Base-by-base conservation (phyloP, 805 yeast species). In the Danielia reshetovae region DNA sequence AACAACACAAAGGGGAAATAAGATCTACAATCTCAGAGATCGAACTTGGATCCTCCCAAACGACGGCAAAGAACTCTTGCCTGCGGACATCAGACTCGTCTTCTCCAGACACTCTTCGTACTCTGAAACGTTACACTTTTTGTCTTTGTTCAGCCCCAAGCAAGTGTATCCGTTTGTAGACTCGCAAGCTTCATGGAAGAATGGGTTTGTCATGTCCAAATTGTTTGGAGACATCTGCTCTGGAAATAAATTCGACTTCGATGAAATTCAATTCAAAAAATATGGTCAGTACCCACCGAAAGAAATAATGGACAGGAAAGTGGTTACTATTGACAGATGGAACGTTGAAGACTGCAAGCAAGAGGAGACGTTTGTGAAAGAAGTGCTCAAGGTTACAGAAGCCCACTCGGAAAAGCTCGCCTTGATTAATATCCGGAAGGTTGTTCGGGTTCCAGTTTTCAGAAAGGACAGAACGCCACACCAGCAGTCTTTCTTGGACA, bases 61-160 rank as follows among this genome's bases (percentile, higher is more conserved):
- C 7, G 52, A 49, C 3, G 52, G 60, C 1, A 36, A 42, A 2
- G 54, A 52, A 14, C 42, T 65, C 3, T 49, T 71, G 6, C 68
- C 70, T 1, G 47, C 45, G n/a, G 62, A 58, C 8, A 38, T 72
- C 2, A 53, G 53, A 29, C 55, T 67, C 11, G 46, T 68, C 6
- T 73, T 64, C 43, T 69, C 75, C 4, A 48, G 77, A 27, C 77
- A 73, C 39, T 69, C 76, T 1, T 68, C 76, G 2, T 73, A 59
- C 37, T 31, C 57, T 6, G 78, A 73, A 42, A 51, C 60, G 11
- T 39, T 52, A 12, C 35, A 55, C 7, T 60, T 73, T 9, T 46
- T 72, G 1, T 40, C 51, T 4, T 26, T 52, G 21, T 64, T 73
- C 33, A 49, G 39, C 7, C 73, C 74, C 0, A 44, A 35, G 9